Evolutionary conservation across 2,329 filamentous ascomycete genomes (phyloP), one percentile per base, ranked within the genome.

Genomic region (Seiridium unicorne): DNA sequence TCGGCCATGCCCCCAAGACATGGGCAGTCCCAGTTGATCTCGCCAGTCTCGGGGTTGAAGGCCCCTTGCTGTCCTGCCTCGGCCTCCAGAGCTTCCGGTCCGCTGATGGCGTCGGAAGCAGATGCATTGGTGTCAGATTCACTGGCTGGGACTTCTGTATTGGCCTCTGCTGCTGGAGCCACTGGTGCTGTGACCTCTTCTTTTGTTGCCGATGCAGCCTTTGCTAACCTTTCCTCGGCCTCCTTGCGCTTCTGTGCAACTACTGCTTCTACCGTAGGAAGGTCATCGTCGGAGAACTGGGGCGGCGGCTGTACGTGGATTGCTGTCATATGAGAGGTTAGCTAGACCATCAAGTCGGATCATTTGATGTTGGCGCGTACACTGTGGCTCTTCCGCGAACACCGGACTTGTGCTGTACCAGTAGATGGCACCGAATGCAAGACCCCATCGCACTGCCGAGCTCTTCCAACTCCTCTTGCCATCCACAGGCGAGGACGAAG

Each of bases 21-120:
- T 13, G 95, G 95, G 77, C 95, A 99, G 74, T 98, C 95, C 95
- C 95, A 99, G 83, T 99, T 99, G 79, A 99, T 99, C 84, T 99
- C 95, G 68, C 95, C 95, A 8, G 95, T 99, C 80, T 98, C 95
- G 3, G 93, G 93, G 77, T 99, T 96, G 81, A 98, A 99, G 1
- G 95, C 95, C 59, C 92, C 95, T 76, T 98, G 88, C 73, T 94
- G 88, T 63, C 80, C 85, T 5, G 92, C 93, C 75, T 97, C 93
- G 62, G 92, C 86, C 74, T 97, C 90, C 11, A 95, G 78, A 0
- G 76, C 81, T 60, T 79, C 79, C 5, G 81, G 78, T 2, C 82
- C 79, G 35, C 73, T 65, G 59, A n/a, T 26, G 18, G 67, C 58
- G 51, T 65, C 35, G 57, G 57, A 10, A 40, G 57, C 36, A 31